Evolutionary conservation across 805 yeast genomes (phyloP).

Genomic region (Myxozyma monticola): DNA sequence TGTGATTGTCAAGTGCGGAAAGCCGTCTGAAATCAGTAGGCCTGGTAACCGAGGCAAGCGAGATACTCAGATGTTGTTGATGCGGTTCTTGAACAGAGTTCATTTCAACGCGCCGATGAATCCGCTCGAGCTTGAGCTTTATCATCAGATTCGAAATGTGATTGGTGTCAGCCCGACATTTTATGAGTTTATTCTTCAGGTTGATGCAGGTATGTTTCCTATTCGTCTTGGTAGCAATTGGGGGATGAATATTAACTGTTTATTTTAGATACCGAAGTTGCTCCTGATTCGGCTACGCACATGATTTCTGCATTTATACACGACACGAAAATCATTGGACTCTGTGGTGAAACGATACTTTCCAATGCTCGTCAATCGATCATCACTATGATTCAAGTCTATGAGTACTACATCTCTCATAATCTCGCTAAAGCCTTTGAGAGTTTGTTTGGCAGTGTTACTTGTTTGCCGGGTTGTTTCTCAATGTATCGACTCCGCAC

Average conservation of each 20-base stretch:
- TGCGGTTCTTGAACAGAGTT: constrained; percentile 61
- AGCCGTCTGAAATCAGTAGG: constrained; percentile 55
- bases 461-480: constrained; percentile 69
- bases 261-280: constrained; percentile 49
- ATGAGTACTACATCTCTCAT: constrained; percentile 64
- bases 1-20: constrained; percentile 60
- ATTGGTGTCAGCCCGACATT: constrained; percentile 60
- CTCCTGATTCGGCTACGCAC: constrained; percentile 55
- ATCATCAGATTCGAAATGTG: constrained; percentile 55
- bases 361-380: constrained; percentile 53
- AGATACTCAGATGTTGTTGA: constrained; percentile 60
- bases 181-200: constrained; percentile 57
- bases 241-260: not conserved
- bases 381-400: constrained; percentile 62
- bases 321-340: constrained; percentile 57
- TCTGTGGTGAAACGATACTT: constrained; percentile 63
- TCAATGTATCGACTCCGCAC: constrained; percentile 57
- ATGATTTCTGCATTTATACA: constrained; percentile 57
- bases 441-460: constrained; percentile 60
- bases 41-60: constrained; percentile 70
- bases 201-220: constrained; percentile 50
- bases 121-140: constrained; percentile 55
- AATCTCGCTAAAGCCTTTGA: constrained; percentile 65
- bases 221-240: not conserved
- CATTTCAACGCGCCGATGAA: constrained; percentile 63